Base-by-base conservation (phyloP, 192 early-diverging fungal genomes). In the Backusella tuberculispora region DNA sequence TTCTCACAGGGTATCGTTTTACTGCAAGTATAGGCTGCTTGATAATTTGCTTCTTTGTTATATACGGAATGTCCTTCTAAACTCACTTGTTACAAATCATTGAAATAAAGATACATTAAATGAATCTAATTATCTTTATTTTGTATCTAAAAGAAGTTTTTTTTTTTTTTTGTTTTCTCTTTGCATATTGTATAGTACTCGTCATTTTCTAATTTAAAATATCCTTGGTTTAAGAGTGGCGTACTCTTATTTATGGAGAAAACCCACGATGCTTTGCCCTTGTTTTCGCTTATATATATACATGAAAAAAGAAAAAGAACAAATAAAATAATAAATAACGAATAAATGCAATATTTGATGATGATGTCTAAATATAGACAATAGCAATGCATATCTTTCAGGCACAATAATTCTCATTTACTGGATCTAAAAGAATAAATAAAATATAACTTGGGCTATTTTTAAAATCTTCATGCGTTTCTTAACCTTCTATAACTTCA, bases 11-110 rank as follows among this genome's bases (percentile, higher is more conserved):
- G 21, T 60, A 10, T 60, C 0, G 9, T 4, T 60, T 26, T 24
- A 60, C 53, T 60, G 53, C 53, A 60, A 60, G 53, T 24, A 60
- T 6, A 60, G 53, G 53, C 53, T 60, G 53, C 53, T 60, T 60
- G 53, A 13, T 24, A 60, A 60, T 60, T 60, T 60, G 26, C 53
- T 60, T 60, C 53, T 60, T 60, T 60, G 21, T 60, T 60, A 60
- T 13, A 60, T 60, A 60, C 4, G 9, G 2, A 34, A 34, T 34
- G 29, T 60, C 21, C 12, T 60, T 60, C 53, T 60, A 60, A 60
- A 60, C 53, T 60, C 53, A 60, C 53, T 60, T 60, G 12, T 24
- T 60, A 60, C 29, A 34, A 34, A 2, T 34, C 29, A 34, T 34
- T 34, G 29, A 34, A 34, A 34, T 34, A 34, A 34, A 34, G 0